These are phyloP conservation scores for Massariosphaeria phaeospora DNA, from an alignment of 495 filamentous ascomycete species.

Conservation along the genomic window DNA sequence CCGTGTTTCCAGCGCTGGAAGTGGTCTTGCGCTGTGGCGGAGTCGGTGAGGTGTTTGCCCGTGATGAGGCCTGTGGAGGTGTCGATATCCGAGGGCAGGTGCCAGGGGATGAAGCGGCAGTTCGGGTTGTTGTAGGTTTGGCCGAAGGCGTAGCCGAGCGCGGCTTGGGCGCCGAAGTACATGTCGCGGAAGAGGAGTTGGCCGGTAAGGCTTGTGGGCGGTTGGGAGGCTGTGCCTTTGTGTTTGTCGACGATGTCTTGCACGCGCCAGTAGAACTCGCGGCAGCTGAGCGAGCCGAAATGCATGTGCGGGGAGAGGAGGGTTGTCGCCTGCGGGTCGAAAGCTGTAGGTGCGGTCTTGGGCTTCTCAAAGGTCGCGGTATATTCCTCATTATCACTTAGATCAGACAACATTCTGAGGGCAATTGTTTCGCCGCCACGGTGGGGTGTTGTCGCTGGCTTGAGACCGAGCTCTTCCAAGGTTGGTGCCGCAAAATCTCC, in stretches of 20 bases:
- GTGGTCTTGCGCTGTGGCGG: slow-evolving; percentile 52
- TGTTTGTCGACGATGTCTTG: slow-evolving; percentile 50
- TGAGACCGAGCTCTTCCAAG: slow-evolving; percentile 58
- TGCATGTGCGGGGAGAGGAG: slow-evolving; percentile 66
- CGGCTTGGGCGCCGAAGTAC: slow-evolving; percentile 69
- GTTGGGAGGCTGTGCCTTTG: slow-evolving; percentile 45
- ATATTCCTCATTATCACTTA: slow-evolving; percentile 56
- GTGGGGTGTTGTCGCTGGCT: slow-evolving; percentile 53
- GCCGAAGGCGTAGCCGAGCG: slow-evolving; percentile 53
- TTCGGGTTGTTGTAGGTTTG: slow-evolving; percentile 56
- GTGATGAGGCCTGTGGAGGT: slow-evolving; percentile 42
- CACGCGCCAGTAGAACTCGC: slow-evolving; percentile 64
- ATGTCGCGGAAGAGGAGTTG: slow-evolving; percentile 70
- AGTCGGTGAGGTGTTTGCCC: slow-evolving; percentile 54
- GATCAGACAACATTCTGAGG: slow-evolving; percentile 46
- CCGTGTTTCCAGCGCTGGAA: slow-evolving; percentile 62
- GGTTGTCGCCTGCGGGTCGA: slow-evolving; percentile 63
- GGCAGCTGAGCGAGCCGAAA: slow-evolving; percentile 58
- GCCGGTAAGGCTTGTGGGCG: slow-evolving; percentile 59
- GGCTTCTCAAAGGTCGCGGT: slow-evolving; percentile 66
- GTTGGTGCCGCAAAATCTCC: slow-evolving; percentile 59
- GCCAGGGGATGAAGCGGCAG: slow-evolving; percentile 66
- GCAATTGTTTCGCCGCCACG: slow-evolving; percentile 60
- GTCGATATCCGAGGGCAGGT: slow-evolving; percentile 54
- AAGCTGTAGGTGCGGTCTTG: slow-evolving; percentile 62